Percentiles rank a stretch among this genome's conserved stretches.
Evolutionary conservation across 2,329 filamentous ascomycete genomes (phyloP).

Genomic region (Camillea tinctor): DNA sequence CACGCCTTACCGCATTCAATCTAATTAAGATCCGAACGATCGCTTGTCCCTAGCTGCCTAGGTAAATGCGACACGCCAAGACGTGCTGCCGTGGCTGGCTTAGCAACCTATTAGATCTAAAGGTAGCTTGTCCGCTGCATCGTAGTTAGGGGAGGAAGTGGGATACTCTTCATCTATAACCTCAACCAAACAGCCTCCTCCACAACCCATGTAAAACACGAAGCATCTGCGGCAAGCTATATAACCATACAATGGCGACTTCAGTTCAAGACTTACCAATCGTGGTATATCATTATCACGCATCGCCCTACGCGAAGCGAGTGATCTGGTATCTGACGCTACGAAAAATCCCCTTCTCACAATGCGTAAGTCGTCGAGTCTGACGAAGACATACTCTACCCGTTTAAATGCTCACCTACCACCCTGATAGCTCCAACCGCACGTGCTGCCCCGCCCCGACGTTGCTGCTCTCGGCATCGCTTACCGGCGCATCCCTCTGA

Average conservation of each 20-base stretch:
- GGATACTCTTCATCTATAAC: too few relatives aligned
- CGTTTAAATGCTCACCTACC: neutral
- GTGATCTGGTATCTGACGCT: conserved; percentile 68
- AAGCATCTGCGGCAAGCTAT: neutral
- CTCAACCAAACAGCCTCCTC: too few relatives aligned
- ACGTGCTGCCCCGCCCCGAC: conserved; percentile 65
- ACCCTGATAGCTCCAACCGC: conserved; percentile 59
- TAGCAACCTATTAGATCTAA: too few relatives aligned
- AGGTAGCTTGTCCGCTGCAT: too few relatives aligned
- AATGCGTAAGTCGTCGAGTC: conserved; percentile 57
- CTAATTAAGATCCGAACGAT: too few relatives aligned
- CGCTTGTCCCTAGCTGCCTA: too few relatives aligned
- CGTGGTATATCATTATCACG: conserved; percentile 64
- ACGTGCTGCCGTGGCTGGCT: too few relatives aligned
- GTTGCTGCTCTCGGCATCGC: conserved; percentile 58
- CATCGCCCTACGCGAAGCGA: conserved; percentile 63
- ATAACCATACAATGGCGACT: conserved; percentile 5
- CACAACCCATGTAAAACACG: too few relatives aligned
- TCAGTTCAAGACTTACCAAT: conserved; percentile 36
- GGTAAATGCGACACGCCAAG: too few relatives aligned
- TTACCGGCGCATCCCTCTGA: conserved; percentile 68
- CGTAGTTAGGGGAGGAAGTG: too few relatives aligned
- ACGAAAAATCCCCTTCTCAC: conserved; percentile 61
- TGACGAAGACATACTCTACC: neutral
- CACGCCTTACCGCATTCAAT: too few relatives aligned